Conservation (phyloP, 2,329 filamentous ascomycete genomes). For the Malbranchea zuffiana region DNA sequence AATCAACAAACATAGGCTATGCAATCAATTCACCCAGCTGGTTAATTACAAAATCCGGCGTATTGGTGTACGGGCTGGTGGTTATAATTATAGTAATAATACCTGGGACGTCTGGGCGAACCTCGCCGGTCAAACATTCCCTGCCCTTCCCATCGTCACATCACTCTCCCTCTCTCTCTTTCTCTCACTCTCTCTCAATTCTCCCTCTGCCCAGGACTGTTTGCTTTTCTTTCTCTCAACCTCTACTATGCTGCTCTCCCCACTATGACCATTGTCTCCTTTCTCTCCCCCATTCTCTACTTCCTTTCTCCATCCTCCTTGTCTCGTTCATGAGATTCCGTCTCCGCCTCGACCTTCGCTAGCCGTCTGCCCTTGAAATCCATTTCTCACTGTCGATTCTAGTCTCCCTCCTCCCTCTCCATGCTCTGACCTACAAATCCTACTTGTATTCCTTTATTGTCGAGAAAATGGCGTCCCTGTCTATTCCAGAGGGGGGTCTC, state of each 20-base stretch:
- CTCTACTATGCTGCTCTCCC: conserved; percentile 13
- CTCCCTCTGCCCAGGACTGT: no score
- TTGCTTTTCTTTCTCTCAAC: conserved; percentile 10
- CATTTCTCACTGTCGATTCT: no score
- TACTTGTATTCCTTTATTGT: conserved; percentile 8
- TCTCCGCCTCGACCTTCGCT: conserved; percentile 8
- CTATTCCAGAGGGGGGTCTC: conserved; percentile 31
- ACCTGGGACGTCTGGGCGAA: conserved; percentile 8
- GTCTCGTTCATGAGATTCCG: conserved; percentile 18
- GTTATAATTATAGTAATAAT: conserved; percentile 11
- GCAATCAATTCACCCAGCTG: no score
- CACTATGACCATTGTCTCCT: conserved; percentile 9
- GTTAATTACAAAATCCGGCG: no score
- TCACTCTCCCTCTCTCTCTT: conserved; percentile 11
- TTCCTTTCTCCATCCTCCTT: conserved; percentile 9
- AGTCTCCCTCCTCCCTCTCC: conserved; percentile 6
- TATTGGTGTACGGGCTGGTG: no score
- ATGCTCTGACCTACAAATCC: conserved; percentile 9
- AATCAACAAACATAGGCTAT: no score
- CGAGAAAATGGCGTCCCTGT: conserved; percentile 28
- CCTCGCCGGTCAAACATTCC: conserved; percentile 18
- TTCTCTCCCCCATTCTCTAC: conserved; percentile 5
- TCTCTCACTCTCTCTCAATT: conserved; percentile 5
- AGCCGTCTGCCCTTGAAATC: no score
- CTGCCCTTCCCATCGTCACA: conserved; percentile 18